Conservation (phyloP, 768 basidiomycete species). For the Lactifluus subvellereus region DNA sequence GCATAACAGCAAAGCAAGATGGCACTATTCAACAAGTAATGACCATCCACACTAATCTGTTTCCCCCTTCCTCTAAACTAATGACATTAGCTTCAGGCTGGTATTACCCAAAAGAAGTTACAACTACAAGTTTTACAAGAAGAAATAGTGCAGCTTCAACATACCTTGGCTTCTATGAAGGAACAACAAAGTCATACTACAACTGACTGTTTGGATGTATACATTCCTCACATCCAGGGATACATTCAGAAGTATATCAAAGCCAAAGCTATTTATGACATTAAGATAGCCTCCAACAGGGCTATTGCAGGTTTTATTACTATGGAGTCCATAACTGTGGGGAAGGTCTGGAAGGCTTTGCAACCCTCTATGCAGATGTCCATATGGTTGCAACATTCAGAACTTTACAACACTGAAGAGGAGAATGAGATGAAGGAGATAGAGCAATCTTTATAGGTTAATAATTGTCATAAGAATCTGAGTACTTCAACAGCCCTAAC, state of each 20-base stretch:
- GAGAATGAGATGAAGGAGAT: constrained; percentile 13
- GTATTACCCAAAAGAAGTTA: constrained; percentile 5
- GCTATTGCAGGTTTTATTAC: background rate
- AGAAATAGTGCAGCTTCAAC: constrained; percentile 7
- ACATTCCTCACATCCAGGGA: background rate
- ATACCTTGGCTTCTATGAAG: background rate
- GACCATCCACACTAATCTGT: background rate
- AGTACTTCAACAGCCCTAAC: background rate
- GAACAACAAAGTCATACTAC: background rate
- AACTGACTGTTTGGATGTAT: background rate
- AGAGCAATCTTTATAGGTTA: constrained; percentile 8
- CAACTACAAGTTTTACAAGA: constrained; percentile 5
- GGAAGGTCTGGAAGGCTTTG: background rate
- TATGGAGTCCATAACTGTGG: background rate
- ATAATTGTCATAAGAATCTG: background rate
- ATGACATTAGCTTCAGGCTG: constrained; percentile 4
- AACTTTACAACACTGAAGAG: constrained; percentile 6
- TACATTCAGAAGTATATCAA: constrained; percentile 7
- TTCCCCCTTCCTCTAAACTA: background rate
- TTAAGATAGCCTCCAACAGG: background rate
- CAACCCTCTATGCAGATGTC: constrained; percentile 1
- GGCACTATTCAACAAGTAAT: constrained; percentile 9
- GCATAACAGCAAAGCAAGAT: background rate
- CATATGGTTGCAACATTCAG: constrained; percentile 8
- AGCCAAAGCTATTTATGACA: background rate